Evolutionary conservation across 768 basidiomycete genomes (phyloP).

Genomic region (Baorangia bicolor): DNA sequence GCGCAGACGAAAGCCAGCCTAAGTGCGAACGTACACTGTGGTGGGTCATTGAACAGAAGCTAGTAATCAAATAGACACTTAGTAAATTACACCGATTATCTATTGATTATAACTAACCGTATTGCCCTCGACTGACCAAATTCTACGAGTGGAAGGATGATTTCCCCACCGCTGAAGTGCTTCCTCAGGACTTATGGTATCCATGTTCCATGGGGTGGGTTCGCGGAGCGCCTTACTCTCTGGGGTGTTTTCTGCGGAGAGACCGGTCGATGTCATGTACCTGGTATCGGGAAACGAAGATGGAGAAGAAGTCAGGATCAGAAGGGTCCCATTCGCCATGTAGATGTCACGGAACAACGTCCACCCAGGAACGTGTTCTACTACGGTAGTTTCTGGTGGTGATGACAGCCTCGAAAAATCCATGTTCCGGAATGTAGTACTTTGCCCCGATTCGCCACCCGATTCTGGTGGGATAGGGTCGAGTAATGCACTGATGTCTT

Average conservation of each 20-base stretch:
- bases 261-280: slow-evolving; percentile 67
- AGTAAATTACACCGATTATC: neutral
- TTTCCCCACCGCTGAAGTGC: slow-evolving; percentile 63
- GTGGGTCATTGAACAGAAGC: slow-evolving; percentile 66
- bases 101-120: slow-evolving; percentile 47
- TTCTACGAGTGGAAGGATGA: slow-evolving; percentile 42
- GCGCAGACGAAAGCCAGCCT: neutral
- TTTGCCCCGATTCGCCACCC: neutral
- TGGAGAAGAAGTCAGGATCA: slow-evolving; percentile 55
- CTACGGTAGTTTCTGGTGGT: slow-evolving; percentile 54
- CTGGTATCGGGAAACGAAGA: slow-evolving; percentile 45
- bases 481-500: slow-evolving; percentile 3
- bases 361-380: slow-evolving; percentile 79
- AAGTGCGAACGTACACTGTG: slow-evolving; percentile 45
- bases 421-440: neutral
- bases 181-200: slow-evolving; percentile 56
- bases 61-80: slow-evolving; percentile 20
- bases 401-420: slow-evolving; percentile 9
- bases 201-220: slow-evolving; percentile 64
- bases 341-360: slow-evolving; percentile 82
- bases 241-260: slow-evolving; percentile 53
- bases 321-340: slow-evolving; percentile 80
- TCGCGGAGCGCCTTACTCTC: slow-evolving; percentile 68
- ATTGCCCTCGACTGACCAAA: slow-evolving; percentile 70
- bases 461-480: neutral